Percentiles rank a stretch among this genome's conserved stretches.
These are phyloP conservation scores for Passiflora organensis DNA, from an alignment of 345 rosid genomes.

Conservation along the genomic window DNA sequence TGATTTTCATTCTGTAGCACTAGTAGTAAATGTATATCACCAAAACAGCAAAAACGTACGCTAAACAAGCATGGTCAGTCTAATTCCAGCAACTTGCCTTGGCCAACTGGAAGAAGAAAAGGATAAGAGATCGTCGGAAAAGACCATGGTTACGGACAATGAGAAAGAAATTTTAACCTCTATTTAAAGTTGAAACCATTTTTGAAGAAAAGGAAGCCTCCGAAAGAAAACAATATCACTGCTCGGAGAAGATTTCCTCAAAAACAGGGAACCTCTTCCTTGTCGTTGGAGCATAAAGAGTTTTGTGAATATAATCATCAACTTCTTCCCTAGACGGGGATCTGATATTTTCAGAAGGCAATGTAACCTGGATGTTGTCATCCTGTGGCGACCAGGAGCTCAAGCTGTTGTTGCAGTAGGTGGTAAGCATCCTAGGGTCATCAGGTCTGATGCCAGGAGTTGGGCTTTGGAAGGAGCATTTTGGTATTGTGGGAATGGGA, in stretches of 20 bases:
- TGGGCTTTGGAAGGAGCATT: background rate
- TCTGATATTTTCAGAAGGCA: slow-evolving; percentile 25
- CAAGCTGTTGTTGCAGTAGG: background rate
- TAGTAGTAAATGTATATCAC: too few species aligned
- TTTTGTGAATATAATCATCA: slow-evolving; percentile 21
- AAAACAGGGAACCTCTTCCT: slow-evolving; percentile 40
- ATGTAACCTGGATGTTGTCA: slow-evolving; percentile 52
- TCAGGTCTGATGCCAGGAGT: background rate
- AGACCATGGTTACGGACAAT: too few species aligned
- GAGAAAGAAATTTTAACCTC: too few species aligned
- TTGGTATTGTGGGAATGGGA: background rate
- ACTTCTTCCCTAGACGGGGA: slow-evolving; percentile 25
- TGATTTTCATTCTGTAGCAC: too few species aligned
- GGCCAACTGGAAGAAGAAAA: too few species aligned
- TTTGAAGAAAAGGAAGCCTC: background rate
- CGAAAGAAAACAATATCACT: slow-evolving; percentile 5
- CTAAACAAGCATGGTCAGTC: too few species aligned
- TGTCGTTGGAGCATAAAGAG: slow-evolving; percentile 26
- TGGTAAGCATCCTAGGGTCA: background rate
- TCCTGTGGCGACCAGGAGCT: slow-evolving; percentile 57
- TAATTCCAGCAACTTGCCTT: too few species aligned
- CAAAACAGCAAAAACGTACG: too few species aligned
- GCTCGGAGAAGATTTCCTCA: slow-evolving; percentile 25
- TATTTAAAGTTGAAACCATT: too few species aligned
- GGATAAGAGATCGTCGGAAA: too few species aligned